Evolutionary conservation across 2,329 filamentous ascomycete genomes (phyloP).

Genomic region (Hypoxylon sp.): DNA sequence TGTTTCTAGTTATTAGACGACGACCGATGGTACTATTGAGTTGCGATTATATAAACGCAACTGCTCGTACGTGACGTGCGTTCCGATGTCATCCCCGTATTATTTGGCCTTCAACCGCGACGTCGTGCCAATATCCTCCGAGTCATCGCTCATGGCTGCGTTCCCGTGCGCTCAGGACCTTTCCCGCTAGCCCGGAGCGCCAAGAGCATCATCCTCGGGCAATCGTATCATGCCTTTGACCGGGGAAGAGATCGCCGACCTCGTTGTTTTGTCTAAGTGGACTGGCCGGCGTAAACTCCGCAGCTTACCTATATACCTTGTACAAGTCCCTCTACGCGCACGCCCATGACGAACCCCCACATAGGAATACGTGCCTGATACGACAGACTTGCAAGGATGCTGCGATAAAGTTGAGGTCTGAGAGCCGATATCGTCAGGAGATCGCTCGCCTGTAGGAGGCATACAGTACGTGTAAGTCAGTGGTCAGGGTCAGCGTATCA

Average conservation of each 20-base stretch:
- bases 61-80: too few species aligned
- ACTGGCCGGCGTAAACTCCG: conserved; percentile 6
- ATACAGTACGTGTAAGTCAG: conserved; percentile 15
- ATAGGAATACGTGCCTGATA: not conserved
- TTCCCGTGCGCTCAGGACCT: not conserved
- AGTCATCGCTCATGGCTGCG: not conserved
- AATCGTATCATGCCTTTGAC: conserved; percentile 26
- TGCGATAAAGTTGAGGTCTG: conserved; percentile 24
- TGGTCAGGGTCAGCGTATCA: not conserved
- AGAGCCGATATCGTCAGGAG: conserved; percentile 14
- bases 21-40: too few species aligned
- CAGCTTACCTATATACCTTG: not conserved
- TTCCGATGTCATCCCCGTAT: too few species aligned
- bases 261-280: conserved; percentile 14
- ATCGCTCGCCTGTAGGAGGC: conserved; percentile 4
- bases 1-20: too few species aligned
- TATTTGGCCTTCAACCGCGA: not conserved
- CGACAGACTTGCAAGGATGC: conserved; percentile 14
- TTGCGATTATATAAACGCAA: too few species aligned
- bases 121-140: not conserved
- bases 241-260: conserved; percentile 21
- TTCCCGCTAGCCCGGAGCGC: conserved; percentile 4
- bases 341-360: conserved; percentile 18
- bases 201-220: conserved; percentile 9
- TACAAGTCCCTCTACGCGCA: conserved; percentile 12